Evolutionary conservation across 75 land plant genomes (phyloP), one percentile per base, ranked within the genome.

Genomic region (Pinus taeda): DNA sequence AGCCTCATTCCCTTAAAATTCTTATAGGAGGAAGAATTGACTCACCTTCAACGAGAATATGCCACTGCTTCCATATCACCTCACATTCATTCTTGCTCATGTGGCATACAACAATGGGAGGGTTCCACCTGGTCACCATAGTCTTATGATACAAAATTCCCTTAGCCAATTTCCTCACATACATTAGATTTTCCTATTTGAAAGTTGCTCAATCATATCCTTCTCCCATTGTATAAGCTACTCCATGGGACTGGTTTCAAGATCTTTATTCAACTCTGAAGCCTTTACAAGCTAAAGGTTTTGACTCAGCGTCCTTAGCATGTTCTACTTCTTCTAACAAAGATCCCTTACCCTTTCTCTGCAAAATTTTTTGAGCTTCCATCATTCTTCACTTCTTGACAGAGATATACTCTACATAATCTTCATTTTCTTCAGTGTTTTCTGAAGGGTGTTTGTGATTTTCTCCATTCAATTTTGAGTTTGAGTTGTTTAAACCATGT

Each of bases 121-220:
- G 95, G 66, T 92, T 94, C 95, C 97, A 94, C 2, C 92, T 91
- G 0, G 97, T 94, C 57, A 77, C 18, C 60, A 94, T 79, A 12
- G 97, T 91, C 53, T 94, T 94, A 0, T 92, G 88, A 67, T 94
- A 92, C 57, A 82, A 83, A 56, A 94, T 94, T 3, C 97, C 97
- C 75, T 94, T 92, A 2, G 92, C 91, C 59, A 94, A 78, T 76
- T 94, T 94, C 14, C 93, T 81, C 8, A 94, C 95, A 1, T 92
- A 90, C 93, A 90, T 88, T 4, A 92, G 83, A 86, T 87, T 57
- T 94, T 94, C 55, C 83, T 73, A 60, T 94, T 92, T 12, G 94
- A 92, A 3, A 92, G 73, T 74, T 89, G 57, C 77, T 94, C 97
- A 36, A 94, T 88, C 95, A 94, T 92, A 75, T 94, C 97, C 80